Percentiles rank a stretch among this genome's conserved stretches.
Evolutionary conservation across 2,329 filamentous ascomycete species (phyloP).

Genomic region (Achaetomium macrosporum): DNA sequence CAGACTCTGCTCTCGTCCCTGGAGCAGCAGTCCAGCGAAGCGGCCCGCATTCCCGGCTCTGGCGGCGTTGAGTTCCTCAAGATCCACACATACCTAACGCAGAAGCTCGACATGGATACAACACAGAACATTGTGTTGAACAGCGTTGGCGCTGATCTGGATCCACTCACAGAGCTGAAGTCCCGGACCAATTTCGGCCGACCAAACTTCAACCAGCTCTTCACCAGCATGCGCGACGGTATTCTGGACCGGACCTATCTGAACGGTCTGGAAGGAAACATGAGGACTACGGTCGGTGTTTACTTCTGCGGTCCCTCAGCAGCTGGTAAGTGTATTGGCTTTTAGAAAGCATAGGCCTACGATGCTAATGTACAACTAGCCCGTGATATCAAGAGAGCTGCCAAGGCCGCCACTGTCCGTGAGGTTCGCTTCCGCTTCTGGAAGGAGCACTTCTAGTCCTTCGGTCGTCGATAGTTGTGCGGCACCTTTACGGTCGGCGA

Average conservation of each 20-base stretch:
- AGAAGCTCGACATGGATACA: slow-evolving; percentile 85
- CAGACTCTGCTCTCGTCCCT: slow-evolving; percentile 87
- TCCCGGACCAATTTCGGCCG: slow-evolving; percentile 90
- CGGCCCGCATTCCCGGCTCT: slow-evolving; percentile 60
- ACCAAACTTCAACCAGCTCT: slow-evolving; percentile 78
- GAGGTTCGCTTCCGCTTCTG: slow-evolving; percentile 95
- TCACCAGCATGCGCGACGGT: slow-evolving; percentile 79
- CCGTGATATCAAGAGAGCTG: slow-evolving; percentile 77
- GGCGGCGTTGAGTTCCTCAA: slow-evolving; percentile 80
- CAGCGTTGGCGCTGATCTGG: slow-evolving; percentile 78
- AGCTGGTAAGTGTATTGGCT: slow-evolving; percentile 45
- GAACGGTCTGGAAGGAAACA: slow-evolving; percentile 67
- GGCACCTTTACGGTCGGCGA: too few relatives aligned
- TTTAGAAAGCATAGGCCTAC: not conserved
- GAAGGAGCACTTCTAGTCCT: slow-evolving; percentile 80
- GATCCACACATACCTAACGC: slow-evolving; percentile 96
- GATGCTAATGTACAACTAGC: slow-evolving; percentile 50
- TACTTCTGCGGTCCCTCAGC: slow-evolving; percentile 93
- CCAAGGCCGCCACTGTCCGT: slow-evolving; percentile 62
- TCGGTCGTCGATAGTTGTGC: too few relatives aligned
- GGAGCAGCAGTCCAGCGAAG: slow-evolving; percentile 73
- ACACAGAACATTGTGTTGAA: slow-evolving; percentile 97
- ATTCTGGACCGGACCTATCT: slow-evolving; percentile 83
- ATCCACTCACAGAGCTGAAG: slow-evolving; percentile 88
- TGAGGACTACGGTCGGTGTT: slow-evolving; percentile 83